phyloP scores from a whole-genome alignment of 2,329 filamentous ascomycete genomes.

The Venturia effusa region DNA sequence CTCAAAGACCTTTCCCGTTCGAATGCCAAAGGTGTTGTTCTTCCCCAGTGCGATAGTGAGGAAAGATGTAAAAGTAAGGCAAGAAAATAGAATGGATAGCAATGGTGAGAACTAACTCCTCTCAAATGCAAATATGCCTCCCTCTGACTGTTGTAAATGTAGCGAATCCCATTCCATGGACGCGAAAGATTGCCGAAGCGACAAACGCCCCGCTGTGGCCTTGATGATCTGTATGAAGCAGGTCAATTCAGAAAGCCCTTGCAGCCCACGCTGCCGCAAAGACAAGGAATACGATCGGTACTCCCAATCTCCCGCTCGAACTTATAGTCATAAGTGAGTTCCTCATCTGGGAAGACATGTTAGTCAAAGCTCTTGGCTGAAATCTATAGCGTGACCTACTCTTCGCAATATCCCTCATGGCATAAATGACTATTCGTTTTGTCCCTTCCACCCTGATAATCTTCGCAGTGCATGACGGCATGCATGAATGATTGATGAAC shows the following conservation, averaged over 20 bases:
- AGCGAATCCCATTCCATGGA: neutral
- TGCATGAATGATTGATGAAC: slow-evolving; percentile 98
- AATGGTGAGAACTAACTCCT: neutral
- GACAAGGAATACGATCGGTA: slow-evolving; percentile 89
- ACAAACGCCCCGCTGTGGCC: neutral
- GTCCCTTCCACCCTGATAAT: slow-evolving; percentile 98
- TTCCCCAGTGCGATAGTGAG: neutral
- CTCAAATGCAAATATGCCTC: slow-evolving; percentile 1
- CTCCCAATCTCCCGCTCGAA: slow-evolving; percentile 96
- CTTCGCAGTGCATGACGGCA: slow-evolving; percentile 96
- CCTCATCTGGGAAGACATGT: slow-evolving; percentile 60
- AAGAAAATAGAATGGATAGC: neutral
- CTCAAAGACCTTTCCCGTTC: neutral
- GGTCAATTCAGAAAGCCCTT: slow-evolving; percentile 95
- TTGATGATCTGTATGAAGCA: neutral
- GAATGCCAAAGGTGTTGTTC: neutral
- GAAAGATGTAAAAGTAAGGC: neutral
- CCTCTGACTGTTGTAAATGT: slow-evolving; percentile 1
- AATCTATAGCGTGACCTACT: slow-evolving; percentile 50
- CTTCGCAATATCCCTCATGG: slow-evolving; percentile 83
- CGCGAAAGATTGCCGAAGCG: neutral
- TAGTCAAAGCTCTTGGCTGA: neutral
- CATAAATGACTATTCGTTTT: slow-evolving; percentile 98
- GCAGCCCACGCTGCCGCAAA: slow-evolving; percentile 90
- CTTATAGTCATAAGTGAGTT: slow-evolving; percentile 99